phyloP scores from a whole-genome alignment of 352 stramenopile genomes.

The Phytophthora nicotianae region DNA sequence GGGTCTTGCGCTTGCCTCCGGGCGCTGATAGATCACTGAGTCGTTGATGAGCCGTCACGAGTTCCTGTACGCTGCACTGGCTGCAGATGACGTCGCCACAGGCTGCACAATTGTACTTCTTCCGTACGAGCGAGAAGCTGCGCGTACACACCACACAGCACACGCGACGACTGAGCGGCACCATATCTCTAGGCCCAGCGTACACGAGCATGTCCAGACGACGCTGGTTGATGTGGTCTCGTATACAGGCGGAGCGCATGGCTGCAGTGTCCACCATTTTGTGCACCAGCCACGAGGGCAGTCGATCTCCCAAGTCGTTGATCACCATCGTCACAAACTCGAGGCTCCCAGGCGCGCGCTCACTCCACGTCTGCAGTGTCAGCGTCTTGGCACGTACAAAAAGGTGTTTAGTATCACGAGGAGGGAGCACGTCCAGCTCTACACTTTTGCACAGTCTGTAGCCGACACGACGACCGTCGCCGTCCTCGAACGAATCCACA shows the following conservation, averaged over 20 bases:
- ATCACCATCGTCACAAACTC: slow-evolving; percentile 85
- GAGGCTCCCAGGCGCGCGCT: slow-evolving; percentile 58
- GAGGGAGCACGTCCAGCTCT: slow-evolving; percentile 57
- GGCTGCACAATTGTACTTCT: slow-evolving; percentile 85
- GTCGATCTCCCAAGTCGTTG: slow-evolving; percentile 74
- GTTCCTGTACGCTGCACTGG: slow-evolving; percentile 77
- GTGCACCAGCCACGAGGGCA: slow-evolving; percentile 81
- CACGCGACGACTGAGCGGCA: slow-evolving; percentile 70
- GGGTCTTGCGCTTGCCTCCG: slow-evolving; percentile 73
- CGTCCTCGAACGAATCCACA: slow-evolving; percentile 77
- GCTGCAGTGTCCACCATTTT: slow-evolving; percentile 83
- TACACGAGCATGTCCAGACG: slow-evolving; percentile 77
- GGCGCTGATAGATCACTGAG: slow-evolving; percentile 35
- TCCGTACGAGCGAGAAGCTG: slow-evolving; percentile 84
- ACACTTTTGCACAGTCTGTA: slow-evolving; percentile 81
- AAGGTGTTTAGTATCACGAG: slow-evolving; percentile 52
- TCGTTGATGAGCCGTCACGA: slow-evolving; percentile 59
- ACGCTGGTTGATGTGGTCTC: slow-evolving; percentile 79
- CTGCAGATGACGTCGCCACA: slow-evolving; percentile 86
- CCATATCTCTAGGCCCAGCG: slow-evolving; percentile 66
- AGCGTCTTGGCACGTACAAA: slow-evolving; percentile 81
- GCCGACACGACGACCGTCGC: slow-evolving; percentile 63
- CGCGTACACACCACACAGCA: slow-evolving; percentile 83
- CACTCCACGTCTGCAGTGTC: slow-evolving; percentile 74
- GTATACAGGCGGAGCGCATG: slow-evolving; percentile 75